Base-by-base conservation (phyloP, 2,329 filamentous ascomycete species). In the Claviceps quebecensis region DNA sequence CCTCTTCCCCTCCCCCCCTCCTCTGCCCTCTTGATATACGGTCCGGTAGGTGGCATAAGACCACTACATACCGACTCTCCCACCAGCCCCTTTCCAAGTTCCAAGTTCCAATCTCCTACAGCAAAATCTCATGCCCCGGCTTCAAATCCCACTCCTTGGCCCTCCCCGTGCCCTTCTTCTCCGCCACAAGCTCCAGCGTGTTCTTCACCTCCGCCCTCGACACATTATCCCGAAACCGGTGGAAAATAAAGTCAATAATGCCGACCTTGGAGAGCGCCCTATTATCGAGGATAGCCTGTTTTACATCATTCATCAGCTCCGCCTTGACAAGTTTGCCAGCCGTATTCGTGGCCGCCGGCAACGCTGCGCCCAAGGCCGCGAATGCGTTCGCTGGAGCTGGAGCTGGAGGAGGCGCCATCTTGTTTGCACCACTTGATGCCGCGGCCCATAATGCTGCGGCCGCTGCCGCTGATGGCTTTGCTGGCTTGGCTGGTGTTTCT, bases 121-220 rank as follows among this genome's bases (percentile, higher is more conserved):
- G 55, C 17, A 54, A 46, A 49, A 69, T 63, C 53, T 66, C 65
- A 50, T 69, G 67, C 3, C 66, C 68, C n/a, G 66, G 62, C 57
- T 65, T 67, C 47, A 71, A 56, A 11, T 61, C 60, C 69, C 69
- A 71, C 49, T 67, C 63, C 56, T 69, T 71, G 29, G 55, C 51
- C 17, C 65, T 60, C 2, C 67, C 67, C 23, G 60, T 50, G 2
- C 67, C 68, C 49, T 62, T 65, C 61, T 66, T 70, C 57, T 68
- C 68, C 2, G 69, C 69, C 38, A 71, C 63, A 44, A 62, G 50
- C 50, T 70, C 69, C 29, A 71, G 54, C 1, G 68, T 70, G 34
- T 70, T 70, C 62, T 69, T 70, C 19, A 70, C 68, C 53, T 71
- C 67, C 3, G 59, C 55, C 23, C 68, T 62, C 19, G 68, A 68